Evolutionary conservation across 169 alveolate species (phyloP), one percentile per base, ranked within the genome.

Genomic region (Babesia bovis): DNA sequence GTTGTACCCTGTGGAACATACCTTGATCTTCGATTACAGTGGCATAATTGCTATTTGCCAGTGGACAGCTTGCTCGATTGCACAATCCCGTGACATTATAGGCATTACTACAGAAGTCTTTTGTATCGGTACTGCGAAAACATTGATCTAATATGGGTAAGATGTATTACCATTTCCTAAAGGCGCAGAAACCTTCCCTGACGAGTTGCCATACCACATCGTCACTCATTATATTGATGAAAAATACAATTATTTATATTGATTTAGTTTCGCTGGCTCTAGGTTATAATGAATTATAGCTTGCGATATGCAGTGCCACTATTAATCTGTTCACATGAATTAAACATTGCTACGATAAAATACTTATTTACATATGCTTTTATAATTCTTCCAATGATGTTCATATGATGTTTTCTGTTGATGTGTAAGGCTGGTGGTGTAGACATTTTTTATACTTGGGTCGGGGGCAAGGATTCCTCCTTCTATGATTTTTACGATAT

Each of bases 41-140:
- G 26, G 99, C 98, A 85, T 97, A 98, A 74, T 94, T 85, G 66
- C 98, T 93, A 87, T 98, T 98, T 13, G 99, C 96, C 33, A 98
- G 87, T 10, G 99, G 99, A 75, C 99, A 98, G 1, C 99, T 93
- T 49, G 91, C 92, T 73, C 98, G 91, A 69, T 96, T 96, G 89
- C 99, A 98, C 49, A 96, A 85, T 19, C 99, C 99, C 13, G 99
- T 97, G 40, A 96, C 98, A 83, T 97, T 96, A 88, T 95, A 96
- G 60, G 63, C 85, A 51, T 89, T 89, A 47, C 85, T 71, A 57
- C 94, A 89, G 53, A 89, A 89, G 77, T 69, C 78, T 30, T 76
- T 81, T 2, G 85, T 73, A 44, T 78, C 85, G 36, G 90, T 69
- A 41, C 87, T 79, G 69, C 23, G 44, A 4, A 1, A 23, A 10